These are phyloP conservation scores for Trichoderma atrobrunneum DNA, from an alignment of 2,329 filamentous ascomycete genomes.

Conservation along the genomic window DNA sequence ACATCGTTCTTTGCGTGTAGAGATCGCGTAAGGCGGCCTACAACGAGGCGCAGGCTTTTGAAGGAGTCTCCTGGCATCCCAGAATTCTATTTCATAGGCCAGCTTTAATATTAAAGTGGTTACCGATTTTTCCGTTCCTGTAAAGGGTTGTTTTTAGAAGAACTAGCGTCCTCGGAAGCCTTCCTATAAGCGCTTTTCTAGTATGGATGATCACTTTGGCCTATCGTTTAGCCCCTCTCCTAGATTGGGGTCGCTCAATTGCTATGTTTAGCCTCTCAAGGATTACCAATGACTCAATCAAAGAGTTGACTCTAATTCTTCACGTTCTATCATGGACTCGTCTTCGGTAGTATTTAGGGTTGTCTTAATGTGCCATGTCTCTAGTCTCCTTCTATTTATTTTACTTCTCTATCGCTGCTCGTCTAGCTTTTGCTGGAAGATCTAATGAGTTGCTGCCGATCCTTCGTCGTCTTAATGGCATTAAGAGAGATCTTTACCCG, in stretches of 20 bases:
- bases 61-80: neutral
- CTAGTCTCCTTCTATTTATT: no score
- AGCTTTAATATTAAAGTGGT: neutral
- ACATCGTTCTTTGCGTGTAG: neutral
- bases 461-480: neutral
- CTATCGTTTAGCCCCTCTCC: neutral
- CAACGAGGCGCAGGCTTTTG: neutral
- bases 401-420: no score
- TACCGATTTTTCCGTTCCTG: neutral
- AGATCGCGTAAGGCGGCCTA: neutral
- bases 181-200: neutral
- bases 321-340: neutral
- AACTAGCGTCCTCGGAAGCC: neutral
- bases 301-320: neutral
- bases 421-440: no score
- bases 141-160: neutral
- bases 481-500: neutral
- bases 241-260: neutral
- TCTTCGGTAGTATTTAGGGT: neutral
- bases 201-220: neutral
- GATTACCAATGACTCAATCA: neutral
- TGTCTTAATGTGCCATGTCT: neutral
- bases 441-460: no score
- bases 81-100: neutral
- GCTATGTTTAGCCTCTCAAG: neutral